Conservation (phyloP, 2,329 filamentous ascomycete species). For the Coniochaeta hoffmannii region DNA sequence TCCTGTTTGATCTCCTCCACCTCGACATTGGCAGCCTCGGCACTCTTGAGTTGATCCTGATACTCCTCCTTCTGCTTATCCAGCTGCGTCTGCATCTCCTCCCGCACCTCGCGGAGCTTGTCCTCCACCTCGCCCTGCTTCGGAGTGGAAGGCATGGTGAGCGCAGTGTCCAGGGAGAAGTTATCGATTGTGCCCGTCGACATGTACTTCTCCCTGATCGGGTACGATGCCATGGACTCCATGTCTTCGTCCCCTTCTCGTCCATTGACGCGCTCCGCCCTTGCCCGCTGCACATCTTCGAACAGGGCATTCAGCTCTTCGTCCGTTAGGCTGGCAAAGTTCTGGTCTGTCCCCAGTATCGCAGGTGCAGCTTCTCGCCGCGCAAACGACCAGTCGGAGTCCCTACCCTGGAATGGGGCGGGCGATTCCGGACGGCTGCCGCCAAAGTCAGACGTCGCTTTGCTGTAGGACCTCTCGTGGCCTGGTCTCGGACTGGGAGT, state of each 20-base stretch:
- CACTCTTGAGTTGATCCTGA: constrained; percentile 66
- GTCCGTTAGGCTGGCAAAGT: constrained; percentile 81
- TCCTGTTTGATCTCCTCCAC: constrained; percentile 78
- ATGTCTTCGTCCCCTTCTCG: constrained; percentile 83
- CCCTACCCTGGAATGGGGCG: constrained; percentile 56
- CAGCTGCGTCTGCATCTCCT: constrained; percentile 77
- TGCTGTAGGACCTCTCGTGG: constrained; percentile 77
- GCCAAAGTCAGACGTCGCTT: constrained; percentile 69
- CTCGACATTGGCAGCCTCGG: constrained; percentile 68
- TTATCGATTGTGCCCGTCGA: constrained; percentile 93
- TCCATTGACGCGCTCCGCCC: constrained; percentile 64
- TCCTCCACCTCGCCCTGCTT: constrained; percentile 71
- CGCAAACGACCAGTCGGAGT: constrained; percentile 93
- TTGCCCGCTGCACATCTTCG: constrained; percentile 84
- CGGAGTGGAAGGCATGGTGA: constrained; percentile 93
- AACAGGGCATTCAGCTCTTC: constrained; percentile 91
- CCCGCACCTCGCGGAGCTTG: constrained; percentile 63
- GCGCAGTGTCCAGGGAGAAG: constrained; percentile 85
- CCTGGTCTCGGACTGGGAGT: constrained; percentile 50
- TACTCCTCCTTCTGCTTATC: constrained; percentile 81
- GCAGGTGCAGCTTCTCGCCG: constrained; percentile 88
- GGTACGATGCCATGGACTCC: constrained; percentile 83
- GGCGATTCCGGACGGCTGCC: constrained; percentile 77
- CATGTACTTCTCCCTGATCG: constrained; percentile 87
- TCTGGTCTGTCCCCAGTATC: constrained; percentile 83